These are phyloP conservation scores for Polysphondylium violaceum DNA, from an alignment of 78 protist species.

Conservation along the genomic window DNA sequence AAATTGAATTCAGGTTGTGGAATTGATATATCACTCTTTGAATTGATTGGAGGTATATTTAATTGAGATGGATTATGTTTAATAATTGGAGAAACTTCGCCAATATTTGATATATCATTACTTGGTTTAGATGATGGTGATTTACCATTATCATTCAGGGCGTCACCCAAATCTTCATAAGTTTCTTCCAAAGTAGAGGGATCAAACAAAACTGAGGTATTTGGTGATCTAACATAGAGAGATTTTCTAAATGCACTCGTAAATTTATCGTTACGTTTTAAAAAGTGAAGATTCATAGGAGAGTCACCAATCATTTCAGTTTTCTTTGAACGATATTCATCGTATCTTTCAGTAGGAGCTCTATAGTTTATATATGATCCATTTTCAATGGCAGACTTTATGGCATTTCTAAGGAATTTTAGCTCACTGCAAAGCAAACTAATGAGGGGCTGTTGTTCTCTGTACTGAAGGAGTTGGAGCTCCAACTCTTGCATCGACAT, in stretches of 20 bases:
- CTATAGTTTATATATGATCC: slow-evolving; percentile 75
- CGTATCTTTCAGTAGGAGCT: slow-evolving; percentile 67
- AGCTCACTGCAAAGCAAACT: slow-evolving; percentile 37
- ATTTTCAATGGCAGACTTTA: slow-evolving; percentile 78
- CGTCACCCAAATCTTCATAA: neutral
- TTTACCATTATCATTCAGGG: neutral
- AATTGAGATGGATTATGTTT: neutral
- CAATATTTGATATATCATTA: neutral
- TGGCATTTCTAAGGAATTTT: slow-evolving; percentile 72
- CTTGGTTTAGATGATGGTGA: neutral
- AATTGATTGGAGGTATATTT: slow-evolving; percentile 5
- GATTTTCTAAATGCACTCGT: slow-evolving; percentile 65
- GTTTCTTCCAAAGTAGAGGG: slow-evolving; percentile 30
- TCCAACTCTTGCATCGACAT: slow-evolving; percentile 60
- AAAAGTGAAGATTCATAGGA: slow-evolving; percentile 35
- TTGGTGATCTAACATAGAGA: slow-evolving; percentile 69
- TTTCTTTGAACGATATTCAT: slow-evolving; percentile 21
- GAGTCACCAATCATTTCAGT: slow-evolving; percentile 45
- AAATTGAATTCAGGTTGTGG: neutral
- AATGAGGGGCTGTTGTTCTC: slow-evolving; percentile 77
- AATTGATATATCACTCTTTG: neutral
- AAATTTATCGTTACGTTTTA: slow-evolving; percentile 59
- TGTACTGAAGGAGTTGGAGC: slow-evolving; percentile 17
- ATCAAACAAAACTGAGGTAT: slow-evolving; percentile 46
- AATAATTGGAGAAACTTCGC: neutral